phyloP scores from a whole-genome alignment of 306 rosid species.

The Cicer bijugum region DNA sequence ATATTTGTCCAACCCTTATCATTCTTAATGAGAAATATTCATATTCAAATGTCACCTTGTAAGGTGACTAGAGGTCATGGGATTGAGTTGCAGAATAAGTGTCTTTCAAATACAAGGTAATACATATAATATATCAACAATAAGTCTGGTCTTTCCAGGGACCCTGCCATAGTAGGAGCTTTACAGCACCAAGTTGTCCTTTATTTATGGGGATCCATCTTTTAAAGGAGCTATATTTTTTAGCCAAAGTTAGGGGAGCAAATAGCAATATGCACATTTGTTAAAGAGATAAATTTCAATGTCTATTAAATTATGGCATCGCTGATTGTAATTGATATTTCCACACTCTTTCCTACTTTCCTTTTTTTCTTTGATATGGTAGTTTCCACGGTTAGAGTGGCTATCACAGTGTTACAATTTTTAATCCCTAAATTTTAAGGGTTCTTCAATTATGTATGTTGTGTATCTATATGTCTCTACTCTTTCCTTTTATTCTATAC shows the following conservation, averaged over 20 bases:
- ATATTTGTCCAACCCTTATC: too few species aligned
- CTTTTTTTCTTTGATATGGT: background rate
- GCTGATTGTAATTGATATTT: background rate
- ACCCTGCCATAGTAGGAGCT: background rate
- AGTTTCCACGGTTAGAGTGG: slow-evolving; percentile 6
- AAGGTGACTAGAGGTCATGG: background rate
- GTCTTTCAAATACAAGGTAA: slow-evolving; percentile 3
- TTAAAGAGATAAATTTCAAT: slow-evolving; percentile 29
- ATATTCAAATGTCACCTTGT: too few species aligned
- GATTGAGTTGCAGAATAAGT: background rate
- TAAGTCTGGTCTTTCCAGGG: background rate
- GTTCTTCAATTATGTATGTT: background rate
- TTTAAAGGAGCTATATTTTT: slow-evolving; percentile 12
- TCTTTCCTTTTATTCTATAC: too few species aligned
- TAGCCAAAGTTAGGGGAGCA: slow-evolving; percentile 8
- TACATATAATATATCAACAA: background rate
- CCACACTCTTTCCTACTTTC: background rate
- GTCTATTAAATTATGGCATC: too few species aligned
- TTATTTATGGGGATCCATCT: slow-evolving; percentile 35
- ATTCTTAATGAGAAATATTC: too few species aligned
- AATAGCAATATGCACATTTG: slow-evolving; percentile 21
- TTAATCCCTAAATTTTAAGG: background rate
- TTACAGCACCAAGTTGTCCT: background rate
- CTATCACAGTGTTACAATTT: background rate
- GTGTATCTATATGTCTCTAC: background rate